A percentile compares a stretch with the other conserved stretches of the same genome.
Evolutionary conservation across 257 asterid genomes (phyloP).

Genomic region (Eucommia ulmoides): DNA sequence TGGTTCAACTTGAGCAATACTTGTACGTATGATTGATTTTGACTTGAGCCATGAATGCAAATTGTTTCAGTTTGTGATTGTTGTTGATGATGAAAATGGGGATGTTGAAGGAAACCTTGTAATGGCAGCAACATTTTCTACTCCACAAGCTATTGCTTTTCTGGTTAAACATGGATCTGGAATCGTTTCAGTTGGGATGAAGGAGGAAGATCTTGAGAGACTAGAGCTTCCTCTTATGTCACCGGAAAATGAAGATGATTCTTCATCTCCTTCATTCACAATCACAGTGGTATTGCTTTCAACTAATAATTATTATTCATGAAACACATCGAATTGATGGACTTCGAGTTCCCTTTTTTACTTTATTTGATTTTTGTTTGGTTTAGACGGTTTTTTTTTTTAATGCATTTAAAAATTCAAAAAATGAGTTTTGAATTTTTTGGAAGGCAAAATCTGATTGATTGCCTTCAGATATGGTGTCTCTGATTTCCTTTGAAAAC

Average conservation of each 20-base stretch:
- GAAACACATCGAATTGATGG: too few species aligned
- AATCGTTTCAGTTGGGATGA: conserved; percentile 81
- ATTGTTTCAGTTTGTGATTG: conserved; percentile 59
- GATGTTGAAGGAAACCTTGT: conserved; percentile 69
- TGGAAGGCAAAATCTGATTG: too few species aligned
- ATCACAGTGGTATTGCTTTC: conserved; percentile 93
- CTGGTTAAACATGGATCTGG: conserved; percentile 76
- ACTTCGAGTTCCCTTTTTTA: too few species aligned
- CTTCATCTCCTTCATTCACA: conserved; percentile 79
- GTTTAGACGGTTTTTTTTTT: too few species aligned
- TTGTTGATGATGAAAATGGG: conserved; percentile 57
- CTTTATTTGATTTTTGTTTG: too few species aligned
- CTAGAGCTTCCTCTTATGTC: conserved; percentile 74
- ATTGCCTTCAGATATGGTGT: too few species aligned
- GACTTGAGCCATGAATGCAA: background rate
- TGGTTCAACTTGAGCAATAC: background rate
- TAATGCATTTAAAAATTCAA: too few species aligned
- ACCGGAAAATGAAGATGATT: conserved; percentile 53
- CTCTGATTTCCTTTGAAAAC: too few species aligned
- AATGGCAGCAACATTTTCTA: conserved; percentile 52
- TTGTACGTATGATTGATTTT: background rate
- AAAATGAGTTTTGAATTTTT: too few species aligned
- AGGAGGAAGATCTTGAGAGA: conserved; percentile 58
- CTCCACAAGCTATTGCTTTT: conserved; percentile 42
- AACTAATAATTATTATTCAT: too few species aligned